phyloP scores from a whole-genome alignment of 2,329 filamentous ascomycete species.

The Salinomyces thailandicus region DNA sequence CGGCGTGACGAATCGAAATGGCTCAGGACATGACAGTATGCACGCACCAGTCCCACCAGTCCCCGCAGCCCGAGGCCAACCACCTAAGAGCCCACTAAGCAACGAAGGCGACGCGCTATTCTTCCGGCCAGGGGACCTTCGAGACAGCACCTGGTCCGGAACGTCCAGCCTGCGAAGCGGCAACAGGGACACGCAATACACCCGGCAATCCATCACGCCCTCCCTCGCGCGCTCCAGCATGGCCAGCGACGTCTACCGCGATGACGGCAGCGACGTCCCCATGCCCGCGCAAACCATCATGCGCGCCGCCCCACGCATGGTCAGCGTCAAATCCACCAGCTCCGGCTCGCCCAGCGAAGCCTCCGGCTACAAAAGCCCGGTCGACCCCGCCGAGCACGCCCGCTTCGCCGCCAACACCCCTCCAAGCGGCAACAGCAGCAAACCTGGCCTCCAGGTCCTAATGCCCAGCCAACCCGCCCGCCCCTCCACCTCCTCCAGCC shows the following conservation, averaged over 20 bases:
- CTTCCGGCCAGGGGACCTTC: slow-evolving; percentile 82
- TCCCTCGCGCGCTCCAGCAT: slow-evolving; percentile 49
- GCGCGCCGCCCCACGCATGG: slow-evolving; percentile 79
- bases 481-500: slow-evolving; percentile 23
- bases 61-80: slow-evolving; percentile 44
- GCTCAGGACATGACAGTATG: slow-evolving; percentile 42
- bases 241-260: slow-evolving; percentile 87
- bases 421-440: slow-evolving; percentile 6
- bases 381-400: background rate
- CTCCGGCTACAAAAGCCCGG: slow-evolving; percentile 1
- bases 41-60: slow-evolving; percentile 84
- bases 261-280: slow-evolving; percentile 72
- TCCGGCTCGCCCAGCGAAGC: slow-evolving; percentile 9
- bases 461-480: slow-evolving; percentile 27
- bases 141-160: slow-evolving; percentile 82
- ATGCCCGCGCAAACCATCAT: slow-evolving; percentile 76
- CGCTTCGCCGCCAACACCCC: slow-evolving; percentile 4
- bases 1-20: slow-evolving; percentile 75
- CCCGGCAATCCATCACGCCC: slow-evolving; percentile 39
- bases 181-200: slow-evolving; percentile 28
- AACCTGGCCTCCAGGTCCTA: slow-evolving; percentile 23
- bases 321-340: slow-evolving; percentile 61
- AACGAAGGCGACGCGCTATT: slow-evolving; percentile 68
- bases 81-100: slow-evolving; percentile 45
- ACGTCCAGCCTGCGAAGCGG: slow-evolving; percentile 43